Conservation (phyloP, 2,329 filamentous ascomycete species). For the Nothophoma quercina region DNA sequence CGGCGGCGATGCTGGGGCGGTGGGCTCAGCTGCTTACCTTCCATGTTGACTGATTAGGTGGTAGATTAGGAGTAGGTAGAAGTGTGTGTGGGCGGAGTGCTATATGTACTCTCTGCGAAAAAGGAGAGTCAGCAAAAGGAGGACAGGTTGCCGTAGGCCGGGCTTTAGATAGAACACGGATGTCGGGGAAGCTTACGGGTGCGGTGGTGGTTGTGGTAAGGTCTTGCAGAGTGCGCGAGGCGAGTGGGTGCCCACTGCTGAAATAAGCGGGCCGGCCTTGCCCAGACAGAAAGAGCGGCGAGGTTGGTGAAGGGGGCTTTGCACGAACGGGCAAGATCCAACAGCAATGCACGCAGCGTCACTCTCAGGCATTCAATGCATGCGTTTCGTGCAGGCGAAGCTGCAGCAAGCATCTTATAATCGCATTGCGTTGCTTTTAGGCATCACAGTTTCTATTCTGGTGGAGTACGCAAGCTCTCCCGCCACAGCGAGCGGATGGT, state of each 20-base stretch:
- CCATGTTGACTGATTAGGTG: constrained; percentile 63
- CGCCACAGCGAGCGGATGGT: constrained; percentile 40
- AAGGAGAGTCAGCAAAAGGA: constrained; percentile 39
- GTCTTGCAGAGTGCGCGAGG: constrained; percentile 47
- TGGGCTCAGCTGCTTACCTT: constrained; percentile 67
- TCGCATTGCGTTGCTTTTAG: constrained; percentile 18
- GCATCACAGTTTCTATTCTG: constrained; percentile 18
- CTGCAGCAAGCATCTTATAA: constrained; percentile 24
- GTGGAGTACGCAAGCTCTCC: constrained; percentile 45
- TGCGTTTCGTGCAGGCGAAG: constrained; percentile 3
- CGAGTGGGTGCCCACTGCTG: constrained; percentile 49
- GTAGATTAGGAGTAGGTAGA: constrained; percentile 46
- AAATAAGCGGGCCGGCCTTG: constrained; percentile 54
- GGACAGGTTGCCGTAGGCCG: constrained; percentile 28
- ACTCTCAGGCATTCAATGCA: constrained; percentile 7
- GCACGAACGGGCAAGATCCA: constrained; percentile 30
- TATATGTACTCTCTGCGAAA: constrained; percentile 40
- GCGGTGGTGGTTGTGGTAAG: constrained; percentile 38
- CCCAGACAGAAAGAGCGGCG: constrained; percentile 44
- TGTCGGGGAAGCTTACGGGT: constrained; percentile 46
- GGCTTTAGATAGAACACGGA: constrained; percentile 34
- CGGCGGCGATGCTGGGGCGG: constrained; percentile 21
- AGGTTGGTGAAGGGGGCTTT: constrained; percentile 39
- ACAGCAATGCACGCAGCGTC: constrained; percentile 19
- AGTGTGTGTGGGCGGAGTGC: constrained; percentile 43